A percentile compares a stretch with the other conserved stretches of the same genome.
These are phyloP conservation scores for Iodosphaeria phyllophila DNA, from an alignment of 2,329 filamentous ascomycete species.

Conservation along the genomic window DNA sequence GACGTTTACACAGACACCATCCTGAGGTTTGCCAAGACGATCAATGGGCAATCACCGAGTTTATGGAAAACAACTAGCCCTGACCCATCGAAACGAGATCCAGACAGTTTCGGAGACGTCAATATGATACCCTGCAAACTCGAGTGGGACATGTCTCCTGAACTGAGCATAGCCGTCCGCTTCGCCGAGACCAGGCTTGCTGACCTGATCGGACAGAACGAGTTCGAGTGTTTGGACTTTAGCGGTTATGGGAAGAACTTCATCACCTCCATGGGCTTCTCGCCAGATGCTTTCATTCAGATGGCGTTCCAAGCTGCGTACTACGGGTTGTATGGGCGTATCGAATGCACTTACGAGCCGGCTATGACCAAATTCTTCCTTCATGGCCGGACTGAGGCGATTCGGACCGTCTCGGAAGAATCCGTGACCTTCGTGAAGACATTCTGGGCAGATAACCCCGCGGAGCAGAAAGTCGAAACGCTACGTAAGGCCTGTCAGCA, in stretches of 20 bases:
- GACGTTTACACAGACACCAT: conserved; percentile 97
- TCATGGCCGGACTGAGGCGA: conserved; percentile 86
- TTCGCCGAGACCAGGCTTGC: conserved; percentile 91
- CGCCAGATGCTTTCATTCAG: conserved; percentile 91
- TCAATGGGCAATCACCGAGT: conserved; percentile 83
- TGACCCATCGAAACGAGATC: conserved; percentile 82
- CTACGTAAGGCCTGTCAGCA: conserved; percentile 68
- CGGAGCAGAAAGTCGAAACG: conserved; percentile 68
- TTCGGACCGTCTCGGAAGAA: conserved; percentile 69
- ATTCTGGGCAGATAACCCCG: conserved; percentile 85
- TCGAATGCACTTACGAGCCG: conserved; percentile 93
- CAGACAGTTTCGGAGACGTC: conserved; percentile 80
- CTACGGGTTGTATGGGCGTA: conserved; percentile 83
- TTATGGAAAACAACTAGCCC: conserved; percentile 84
- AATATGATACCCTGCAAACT: conserved; percentile 88
- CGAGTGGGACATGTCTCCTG: conserved; percentile 93
- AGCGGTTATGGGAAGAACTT: conserved; percentile 86
- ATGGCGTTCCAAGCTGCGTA: conserved; percentile 99
- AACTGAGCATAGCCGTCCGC: conserved; percentile 74
- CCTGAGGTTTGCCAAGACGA: conserved; percentile 80
- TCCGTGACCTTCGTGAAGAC: conserved; percentile 77
- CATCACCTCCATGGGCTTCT: conserved; percentile 93
- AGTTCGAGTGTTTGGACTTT: conserved; percentile 87
- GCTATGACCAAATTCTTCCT: conserved; percentile 94
- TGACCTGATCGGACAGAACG: conserved; percentile 89